phyloP scores from a whole-genome alignment of 257 asterid species.

The Asclepias syriaca region DNA sequence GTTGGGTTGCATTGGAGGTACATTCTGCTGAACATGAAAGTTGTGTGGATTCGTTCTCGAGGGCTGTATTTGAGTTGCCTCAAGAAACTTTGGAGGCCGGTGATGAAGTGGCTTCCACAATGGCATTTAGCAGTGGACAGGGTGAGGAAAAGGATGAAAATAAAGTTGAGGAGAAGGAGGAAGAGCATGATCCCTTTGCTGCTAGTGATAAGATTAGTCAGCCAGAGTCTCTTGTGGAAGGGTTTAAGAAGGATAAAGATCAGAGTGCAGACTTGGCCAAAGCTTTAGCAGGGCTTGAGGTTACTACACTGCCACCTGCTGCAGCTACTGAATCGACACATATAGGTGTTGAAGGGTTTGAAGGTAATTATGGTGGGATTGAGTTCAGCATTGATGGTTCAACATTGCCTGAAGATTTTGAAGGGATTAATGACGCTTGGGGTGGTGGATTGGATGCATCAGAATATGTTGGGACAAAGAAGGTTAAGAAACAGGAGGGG shows the following conservation, averaged over 20 bases:
- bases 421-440: slow-evolving; percentile 93
- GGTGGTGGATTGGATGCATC: slow-evolving; percentile 99
- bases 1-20: slow-evolving; percentile 63
- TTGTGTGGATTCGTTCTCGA: slow-evolving; percentile 50
- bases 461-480: slow-evolving; percentile 81
- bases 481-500: slow-evolving; percentile 68
- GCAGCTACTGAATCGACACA: slow-evolving; percentile 91
- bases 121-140: slow-evolving; percentile 45
- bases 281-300: slow-evolving; percentile 88
- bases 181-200: slow-evolving; percentile 89
- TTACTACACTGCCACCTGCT: slow-evolving; percentile 83
- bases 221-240: slow-evolving; percentile 86
- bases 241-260: slow-evolving; percentile 88
- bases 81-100: slow-evolving; percentile 80
- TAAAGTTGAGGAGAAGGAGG: slow-evolving; percentile 60
- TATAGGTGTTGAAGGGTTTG: slow-evolving; percentile 94
- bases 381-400: slow-evolving; percentile 78
- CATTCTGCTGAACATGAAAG: slow-evolving; percentile 60
- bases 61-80: slow-evolving; percentile 71
- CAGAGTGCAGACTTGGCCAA: slow-evolving; percentile 56
- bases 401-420: slow-evolving; percentile 82
- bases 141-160: slow-evolving; percentile 65
- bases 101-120: slow-evolving; percentile 74
- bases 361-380: slow-evolving; percentile 95
- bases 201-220: slow-evolving; percentile 86